Evolutionary conservation across 352 stramenopile genomes (phyloP), one percentile per base, ranked within the genome.

Genomic region (Globisporangium echinulatum): DNA sequence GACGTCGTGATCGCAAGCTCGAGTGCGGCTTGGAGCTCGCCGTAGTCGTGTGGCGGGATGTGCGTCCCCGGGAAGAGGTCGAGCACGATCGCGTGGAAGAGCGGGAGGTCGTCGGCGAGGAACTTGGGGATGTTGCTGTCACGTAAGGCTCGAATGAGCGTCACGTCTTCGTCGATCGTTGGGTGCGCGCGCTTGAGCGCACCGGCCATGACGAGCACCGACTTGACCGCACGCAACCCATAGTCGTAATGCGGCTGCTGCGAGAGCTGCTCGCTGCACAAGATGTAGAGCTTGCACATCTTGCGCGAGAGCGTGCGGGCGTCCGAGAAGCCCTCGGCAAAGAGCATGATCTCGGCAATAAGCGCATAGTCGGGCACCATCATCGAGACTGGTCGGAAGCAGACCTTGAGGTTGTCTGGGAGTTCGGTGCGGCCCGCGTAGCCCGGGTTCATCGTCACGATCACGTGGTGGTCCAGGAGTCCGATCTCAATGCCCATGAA

Each of bases 391-490:
- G 92, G 95, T 4, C 96, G 87, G 66, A 98, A 98, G 51, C 97
- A 90, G 38, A 96, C 95, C 61, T 98, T 98, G 15, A 98, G 74
- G 65, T 98, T 98, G 59, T 98, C 96, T 0, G 96, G 96, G n/a
- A 98, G 80, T 60, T 98, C 94, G 2, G 95, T 98, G 39, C 96
- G 76, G 17, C 96, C 96, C 0, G 95, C 96, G 60, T 98, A 98
- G 0, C 96, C 96, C 19, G 96, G 96, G 65, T 98, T 98, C 94
- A 98, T 98, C 25, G 96, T 98, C 64, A 98, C 97, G 69, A 97
- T 98, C 59, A 98, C 96, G 54, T 98, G 96, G 62, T 97, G 97
- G 47, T 97, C 96, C 44, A 98, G 97, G 4, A 98, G 75, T 33
- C 90, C 74, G 62, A 99, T 98, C 48, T 95, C 93, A 44, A 97